Evolutionary conservation across 1,284 basidiomycete genomes (phyloP).

Genomic region (Rhodotorula sp.): DNA sequence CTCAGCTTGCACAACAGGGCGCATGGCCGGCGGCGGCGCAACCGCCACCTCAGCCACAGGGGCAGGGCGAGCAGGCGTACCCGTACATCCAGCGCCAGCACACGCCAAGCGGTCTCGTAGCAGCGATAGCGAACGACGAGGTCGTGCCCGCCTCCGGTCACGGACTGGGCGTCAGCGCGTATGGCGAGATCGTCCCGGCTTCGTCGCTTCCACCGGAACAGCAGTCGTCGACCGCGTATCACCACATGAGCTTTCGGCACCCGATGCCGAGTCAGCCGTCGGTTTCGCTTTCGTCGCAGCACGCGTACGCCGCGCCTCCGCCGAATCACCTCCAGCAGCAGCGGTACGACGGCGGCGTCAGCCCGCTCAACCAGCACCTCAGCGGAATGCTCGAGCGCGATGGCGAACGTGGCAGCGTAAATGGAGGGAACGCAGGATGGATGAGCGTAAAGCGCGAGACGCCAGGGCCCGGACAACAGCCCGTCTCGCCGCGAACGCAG

Average conservation of each 20-base stretch:
- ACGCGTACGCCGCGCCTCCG: not conserved
- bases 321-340: not conserved
- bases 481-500: not conserved
- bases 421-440: not conserved
- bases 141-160: slow-evolving; percentile 11
- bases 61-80: not conserved
- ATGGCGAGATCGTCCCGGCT: slow-evolving; percentile 9
- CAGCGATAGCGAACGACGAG: not conserved
- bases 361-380: not conserved
- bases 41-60: no score
- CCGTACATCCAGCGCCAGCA: not conserved
- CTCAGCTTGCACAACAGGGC: not conserved
- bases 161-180: slow-evolving; percentile 8
- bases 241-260: not conserved
- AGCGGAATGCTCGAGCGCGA: not conserved
- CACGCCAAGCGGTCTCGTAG: slow-evolving; percentile 11
- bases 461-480: no score
- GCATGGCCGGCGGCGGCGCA: not conserved
- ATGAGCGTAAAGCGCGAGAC: not conserved
- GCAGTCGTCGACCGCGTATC: not conserved
- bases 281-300: not conserved
- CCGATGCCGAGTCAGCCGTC: not conserved
- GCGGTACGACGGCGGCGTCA: not conserved
- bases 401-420: not conserved
- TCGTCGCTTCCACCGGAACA: not conserved